Base-by-base conservation (phyloP, 2,329 filamentous ascomycete genomes). In the Metarhizium humberi region DNA sequence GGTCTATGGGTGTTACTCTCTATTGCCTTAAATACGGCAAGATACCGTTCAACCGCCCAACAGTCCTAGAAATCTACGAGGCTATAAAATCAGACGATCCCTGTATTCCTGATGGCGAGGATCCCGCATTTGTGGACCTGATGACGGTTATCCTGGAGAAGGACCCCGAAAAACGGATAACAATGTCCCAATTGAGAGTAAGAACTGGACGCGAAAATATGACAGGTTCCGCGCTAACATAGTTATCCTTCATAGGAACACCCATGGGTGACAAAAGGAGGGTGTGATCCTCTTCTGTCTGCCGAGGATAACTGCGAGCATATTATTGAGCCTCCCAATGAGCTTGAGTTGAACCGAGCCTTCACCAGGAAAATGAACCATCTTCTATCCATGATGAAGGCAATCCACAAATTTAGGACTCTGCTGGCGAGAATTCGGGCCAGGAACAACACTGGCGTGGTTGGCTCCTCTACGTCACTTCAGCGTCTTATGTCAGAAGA, bases 1-100 rank as follows among this genome's bases (percentile, higher is more conserved):
- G 94, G 94, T 95, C 92, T 3, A 97, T 97, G 92, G 94, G 94
- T 6, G 86, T 96, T 8, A 95, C 92, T 2, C 76, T 99, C 2
- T 97, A 92, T 68, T 99, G 94, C 68, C 78, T 99, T 43, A 85
- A 88, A 58, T 97, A 95, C 64, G 94, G 94, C 36, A 79, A 76
- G 51, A 86, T 99, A 58, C 94, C 94, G 0, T 99, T 97, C 66
- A 87, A 92, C 64, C 82, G 86, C 55, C 76, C 81, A 6, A 85
- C 84, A 18, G 84, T 96, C 57, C 76, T 96, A 55, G 92, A 96
- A 52, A 82, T 97, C 59, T 97, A 95, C 67, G 86, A 95, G 57
- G 84, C 90, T 5, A 97, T 99, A 71, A 87, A 87, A 60, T 81
- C 78, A 34, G 86, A 95, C 45, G 70, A 81, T 3, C 71, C 87